A percentile compares a stretch with the other conserved stretches of the same genome.
Evolutionary conservation across 2,329 filamentous ascomycete genomes (phyloP).

Genomic region (Epichloe glyceriae): DNA sequence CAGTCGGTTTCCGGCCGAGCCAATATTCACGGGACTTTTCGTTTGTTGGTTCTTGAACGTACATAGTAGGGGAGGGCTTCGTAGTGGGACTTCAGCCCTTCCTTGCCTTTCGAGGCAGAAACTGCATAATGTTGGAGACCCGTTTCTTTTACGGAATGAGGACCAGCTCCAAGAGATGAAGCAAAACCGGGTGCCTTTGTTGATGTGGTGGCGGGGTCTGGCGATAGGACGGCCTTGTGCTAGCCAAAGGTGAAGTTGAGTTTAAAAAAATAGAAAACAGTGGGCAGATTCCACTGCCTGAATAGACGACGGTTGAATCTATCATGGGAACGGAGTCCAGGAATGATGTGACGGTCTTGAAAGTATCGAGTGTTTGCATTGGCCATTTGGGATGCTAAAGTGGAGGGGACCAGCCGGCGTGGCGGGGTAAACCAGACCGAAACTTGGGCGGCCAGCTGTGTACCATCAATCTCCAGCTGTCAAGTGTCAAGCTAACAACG

Average conservation of each 20-base stretch:
- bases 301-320: constrained; percentile 43
- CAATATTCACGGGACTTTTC: constrained; percentile 18
- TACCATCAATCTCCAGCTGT: neutral
- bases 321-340: constrained; percentile 9
- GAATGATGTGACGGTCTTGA: too few species aligned
- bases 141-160: constrained; percentile 11
- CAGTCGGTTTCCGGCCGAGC: constrained; percentile 7
- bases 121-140: constrained; percentile 12
- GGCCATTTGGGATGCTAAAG: too few species aligned
- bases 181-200: constrained; percentile 6
- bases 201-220: constrained; percentile 18
- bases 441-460: neutral
- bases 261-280: neutral
- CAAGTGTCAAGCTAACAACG: neutral
- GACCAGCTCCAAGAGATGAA: constrained; percentile 12
- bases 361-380: too few species aligned
- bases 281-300: constrained; percentile 3
- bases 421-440: constrained; percentile 1
- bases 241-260: constrained; percentile 18
- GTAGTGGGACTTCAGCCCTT: constrained; percentile 1
- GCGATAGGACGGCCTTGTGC: constrained; percentile 16
- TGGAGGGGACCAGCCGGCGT: neutral
- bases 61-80: neutral
- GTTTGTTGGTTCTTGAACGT: constrained; percentile 19
- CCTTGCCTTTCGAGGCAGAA: neutral